Conservation (phyloP, 163 green algal species). For the Chlorella variabilis region DNA sequence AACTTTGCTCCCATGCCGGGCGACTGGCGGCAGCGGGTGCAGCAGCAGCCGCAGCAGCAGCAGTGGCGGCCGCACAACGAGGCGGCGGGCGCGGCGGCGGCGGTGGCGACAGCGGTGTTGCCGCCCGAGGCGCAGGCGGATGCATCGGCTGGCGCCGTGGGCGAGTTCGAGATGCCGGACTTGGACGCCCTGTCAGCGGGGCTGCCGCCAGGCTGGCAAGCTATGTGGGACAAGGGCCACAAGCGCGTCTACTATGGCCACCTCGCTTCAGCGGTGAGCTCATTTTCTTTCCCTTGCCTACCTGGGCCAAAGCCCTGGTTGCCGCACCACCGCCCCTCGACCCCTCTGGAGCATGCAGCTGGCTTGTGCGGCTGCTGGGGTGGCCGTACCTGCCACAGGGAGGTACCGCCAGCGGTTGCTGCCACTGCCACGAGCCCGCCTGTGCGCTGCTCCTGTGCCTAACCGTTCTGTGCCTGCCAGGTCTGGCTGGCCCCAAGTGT, state of each 20-base stretch:
- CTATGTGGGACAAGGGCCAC: slow-evolving; percentile 71
- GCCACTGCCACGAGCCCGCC: not conserved
- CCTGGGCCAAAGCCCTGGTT: no score
- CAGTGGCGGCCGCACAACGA: not conserved
- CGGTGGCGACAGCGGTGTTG: not conserved
- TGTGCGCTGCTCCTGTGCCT: not conserved
- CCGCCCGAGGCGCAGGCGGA: not conserved
- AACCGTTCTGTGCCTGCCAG: not conserved
- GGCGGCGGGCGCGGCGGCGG: not conserved
- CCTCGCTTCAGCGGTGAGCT: slow-evolving; percentile 63
- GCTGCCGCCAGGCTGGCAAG: slow-evolving; percentile 69
- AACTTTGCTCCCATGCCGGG: slow-evolving; percentile 71
- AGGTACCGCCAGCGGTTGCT: no score
- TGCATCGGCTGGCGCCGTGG: not conserved
- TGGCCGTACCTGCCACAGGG: no score
- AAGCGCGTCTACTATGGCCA: slow-evolving; percentile 79
- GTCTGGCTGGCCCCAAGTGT: no score
- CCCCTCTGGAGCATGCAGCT: no score
- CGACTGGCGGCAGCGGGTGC: slow-evolving; percentile 54
- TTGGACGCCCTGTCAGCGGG: slow-evolving; percentile 61
- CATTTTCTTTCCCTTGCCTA: no score
- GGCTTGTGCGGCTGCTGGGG: no score
- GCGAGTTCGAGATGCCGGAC: slow-evolving; percentile 52
- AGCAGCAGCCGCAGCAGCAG: not conserved
- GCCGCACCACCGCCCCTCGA: no score